Base-by-base conservation (phyloP, 164 flowering plant genomes). In the Piper betle region DNA sequence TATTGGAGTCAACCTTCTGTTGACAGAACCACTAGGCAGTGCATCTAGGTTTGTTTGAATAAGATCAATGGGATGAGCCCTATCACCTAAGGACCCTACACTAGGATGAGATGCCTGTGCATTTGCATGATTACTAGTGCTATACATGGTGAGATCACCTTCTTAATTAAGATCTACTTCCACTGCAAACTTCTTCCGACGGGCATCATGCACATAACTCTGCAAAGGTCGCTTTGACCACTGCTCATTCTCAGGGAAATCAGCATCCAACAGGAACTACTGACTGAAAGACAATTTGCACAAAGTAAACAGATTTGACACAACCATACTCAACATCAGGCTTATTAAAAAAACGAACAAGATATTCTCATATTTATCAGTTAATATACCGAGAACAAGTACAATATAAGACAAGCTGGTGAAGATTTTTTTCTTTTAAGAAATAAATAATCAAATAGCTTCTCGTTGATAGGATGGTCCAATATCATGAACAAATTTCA, bases 91-190 rank as follows among this genome's bases (percentile, higher is more conserved):
- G n/a, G n/a, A n/a, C n/a, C n/a, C n/a, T n/a, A n/a, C 73, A 40
- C 54, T 62, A 33, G 64, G 57, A 58, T 61, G 73, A 39, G 58
- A 69, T 37, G 19, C 68, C 38, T 63, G 75, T 4, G 61, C 15
- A 39, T 16, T 60, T 16, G 53, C 52, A 5, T 19, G 68, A 40
- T 52, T 46, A 19, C 40, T 39, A 18, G 80, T 73, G 43, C 75
- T 40, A 20, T 76, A 83, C 55, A 57, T 69, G 25, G 65, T 79
- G 56, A 78, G 48, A 61, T 2, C 69, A 10, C 79, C 87, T 65
- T 10, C 52, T 0, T 83, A 81, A 60, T 81, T 81, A 42, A 78
- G 86, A 52, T 82, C 84, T 40, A 87, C 69, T 55, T 83, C 73
- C 39, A 75, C 53, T 10, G 57, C 55, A 18, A 71, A 42, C 68